Conservation (phyloP, 1,284 basidiomycete genomes). For the Xerocomus nothofagi region DNA sequence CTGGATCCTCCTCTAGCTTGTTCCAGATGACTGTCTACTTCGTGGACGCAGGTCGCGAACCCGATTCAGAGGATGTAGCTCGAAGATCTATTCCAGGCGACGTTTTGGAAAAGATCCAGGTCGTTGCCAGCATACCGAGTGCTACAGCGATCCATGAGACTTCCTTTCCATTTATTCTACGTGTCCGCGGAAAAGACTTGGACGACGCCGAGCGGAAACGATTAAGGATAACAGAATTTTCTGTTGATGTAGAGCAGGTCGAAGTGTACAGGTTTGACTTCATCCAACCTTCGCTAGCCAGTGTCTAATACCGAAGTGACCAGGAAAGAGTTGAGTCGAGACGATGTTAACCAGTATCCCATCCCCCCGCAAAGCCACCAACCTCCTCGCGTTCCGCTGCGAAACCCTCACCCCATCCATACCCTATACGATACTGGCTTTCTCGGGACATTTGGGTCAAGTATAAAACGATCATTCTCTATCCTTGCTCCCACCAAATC, state of each 20-base stretch:
- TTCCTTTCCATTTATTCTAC: slow-evolving; percentile 53
- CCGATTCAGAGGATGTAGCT: slow-evolving; percentile 6
- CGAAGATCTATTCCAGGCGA: slow-evolving; percentile 45
- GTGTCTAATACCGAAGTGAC: slow-evolving; percentile 8
- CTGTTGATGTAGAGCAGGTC: slow-evolving; percentile 55
- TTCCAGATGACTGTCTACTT: slow-evolving; percentile 28
- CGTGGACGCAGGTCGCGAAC: slow-evolving; percentile 26
- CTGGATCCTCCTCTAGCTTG: slow-evolving; percentile 23
- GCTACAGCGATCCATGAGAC: slow-evolving; percentile 47
- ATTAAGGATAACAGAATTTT: slow-evolving; percentile 55
- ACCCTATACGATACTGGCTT: slow-evolving; percentile 57
- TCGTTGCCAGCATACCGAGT: slow-evolving; percentile 61
- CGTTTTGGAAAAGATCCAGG: slow-evolving; percentile 58
- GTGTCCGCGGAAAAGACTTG: slow-evolving; percentile 58
- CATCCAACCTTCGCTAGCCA: background rate
- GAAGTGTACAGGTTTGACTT: slow-evolving; percentile 62
- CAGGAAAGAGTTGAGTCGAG: slow-evolving; percentile 43
- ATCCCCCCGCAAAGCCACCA: slow-evolving; percentile 55
- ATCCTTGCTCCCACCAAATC: slow-evolving; percentile 48
- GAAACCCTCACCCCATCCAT: slow-evolving; percentile 50
- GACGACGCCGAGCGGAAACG: slow-evolving; percentile 46
- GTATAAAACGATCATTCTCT: slow-evolving; percentile 47
- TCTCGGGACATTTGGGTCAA: slow-evolving; percentile 28
- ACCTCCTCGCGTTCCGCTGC: slow-evolving; percentile 60
- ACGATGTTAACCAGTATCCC: slow-evolving; percentile 50